A percentile compares a stretch with the other conserved stretches of the same genome.
phyloP scores from a whole-genome alignment of 306 rosid species.

The Trifolium dubium region DNA sequence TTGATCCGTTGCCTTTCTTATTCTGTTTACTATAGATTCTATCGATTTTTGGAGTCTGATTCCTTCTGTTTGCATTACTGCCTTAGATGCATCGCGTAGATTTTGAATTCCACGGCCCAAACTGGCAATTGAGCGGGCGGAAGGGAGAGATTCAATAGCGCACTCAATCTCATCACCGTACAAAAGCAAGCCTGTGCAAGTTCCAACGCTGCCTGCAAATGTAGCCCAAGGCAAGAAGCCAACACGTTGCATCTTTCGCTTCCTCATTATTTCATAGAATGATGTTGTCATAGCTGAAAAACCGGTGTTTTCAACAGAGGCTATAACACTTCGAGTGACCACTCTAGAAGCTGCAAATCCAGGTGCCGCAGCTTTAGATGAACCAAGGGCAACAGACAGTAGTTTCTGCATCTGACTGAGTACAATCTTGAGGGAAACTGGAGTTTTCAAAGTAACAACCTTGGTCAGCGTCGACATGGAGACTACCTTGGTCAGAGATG shows the following conservation, averaged over 20 bases:
- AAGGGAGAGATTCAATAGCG: constrained; percentile 57
- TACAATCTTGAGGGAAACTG: constrained; percentile 62
- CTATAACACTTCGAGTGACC: constrained; percentile 66
- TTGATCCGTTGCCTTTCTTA: constrained; percentile 56
- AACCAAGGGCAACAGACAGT: constrained; percentile 51
- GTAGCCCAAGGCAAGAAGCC: constrained; percentile 77
- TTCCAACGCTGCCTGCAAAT: constrained; percentile 67
- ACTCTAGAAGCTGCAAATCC: constrained; percentile 65
- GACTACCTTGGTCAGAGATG: constrained; percentile 71
- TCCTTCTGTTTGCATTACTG: constrained; percentile 56
- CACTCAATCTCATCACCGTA: constrained; percentile 80
- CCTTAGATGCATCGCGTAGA: constrained; percentile 58
- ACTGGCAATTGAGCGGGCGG: constrained; percentile 77
- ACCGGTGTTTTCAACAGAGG: constrained; percentile 76
- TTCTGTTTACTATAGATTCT: constrained; percentile 58
- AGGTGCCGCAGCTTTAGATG: constrained; percentile 63
- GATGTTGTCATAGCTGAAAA: constrained; percentile 75
- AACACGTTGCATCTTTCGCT: constrained; percentile 53
- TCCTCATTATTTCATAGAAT: constrained; percentile 84
- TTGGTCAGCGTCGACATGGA: constrained; percentile 70
- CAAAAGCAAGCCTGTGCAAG: constrained; percentile 66
- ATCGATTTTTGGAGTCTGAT: constrained; percentile 58
- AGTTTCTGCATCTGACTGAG: constrained; percentile 62
- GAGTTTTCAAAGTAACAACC: constrained; percentile 58
- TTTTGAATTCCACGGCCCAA: constrained; percentile 76